Evolutionary conservation across 345 rosid genomes (phyloP), one percentile per base, ranked within the genome.

Genomic region (Eucalyptus regnans): DNA sequence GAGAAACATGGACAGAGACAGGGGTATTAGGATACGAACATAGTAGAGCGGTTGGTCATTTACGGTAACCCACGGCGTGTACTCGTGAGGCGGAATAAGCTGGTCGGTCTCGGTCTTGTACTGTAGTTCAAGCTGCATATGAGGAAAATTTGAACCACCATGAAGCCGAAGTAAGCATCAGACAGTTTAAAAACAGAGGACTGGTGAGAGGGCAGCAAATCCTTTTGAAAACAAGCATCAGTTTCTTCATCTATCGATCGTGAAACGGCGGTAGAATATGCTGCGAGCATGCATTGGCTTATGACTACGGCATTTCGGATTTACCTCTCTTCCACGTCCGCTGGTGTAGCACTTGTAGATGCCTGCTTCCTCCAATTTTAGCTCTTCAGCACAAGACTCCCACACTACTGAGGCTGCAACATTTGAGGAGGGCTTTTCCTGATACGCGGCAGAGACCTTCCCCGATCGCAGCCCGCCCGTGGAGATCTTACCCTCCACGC

Each of bases 51-150:
- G 89, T 20, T 83, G 89, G 50, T 52, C 66, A 71, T 93, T 88
- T 44, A 92, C 92, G 5, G 87, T 89, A 86, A 93, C 90, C 95
- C 93, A 92, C 12, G 95, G 95, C 3, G 92, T 94, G 88, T 80
- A 91, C 81, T 87, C 88, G 50, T 90, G 93, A 1, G 92, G 80
- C 22, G 95, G 95, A 85, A 52, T 51, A n/a, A 93, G 92, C 54
- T 58, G 79, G 14, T 86, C 86, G 6, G 95, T 93, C 76, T 93
- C 93, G 7, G n/a, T 71, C n/a, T 90, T 92, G 37, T 90, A 90
- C 46, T 79, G 50, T 56, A 76, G 89, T 50, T 89, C 89, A 44
- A 92, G 88, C 94, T 93, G 94, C 89, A 56, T 23, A 9, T 56
- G 62, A 23, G 13, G 62, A 52, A 52, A 52, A 52, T 20, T 52